Conservation (phyloP, 306 rosid genomes). For the Argentina anserina region DNA sequence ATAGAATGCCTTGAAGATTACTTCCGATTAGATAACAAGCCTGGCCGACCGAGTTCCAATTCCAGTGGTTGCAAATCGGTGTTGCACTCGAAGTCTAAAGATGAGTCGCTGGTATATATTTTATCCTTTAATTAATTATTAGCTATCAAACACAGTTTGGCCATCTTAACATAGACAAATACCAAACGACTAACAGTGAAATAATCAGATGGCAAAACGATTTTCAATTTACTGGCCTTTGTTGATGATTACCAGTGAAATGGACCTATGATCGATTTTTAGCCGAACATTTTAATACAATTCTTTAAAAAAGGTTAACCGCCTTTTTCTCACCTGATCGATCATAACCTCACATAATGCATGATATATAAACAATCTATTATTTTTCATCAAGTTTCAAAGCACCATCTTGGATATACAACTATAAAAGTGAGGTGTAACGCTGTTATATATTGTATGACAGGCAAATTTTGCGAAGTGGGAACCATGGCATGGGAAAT, state of each 20-base stretch:
- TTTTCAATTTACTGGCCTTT: neutral
- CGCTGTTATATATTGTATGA: neutral
- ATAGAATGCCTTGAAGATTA: conserved; percentile 62
- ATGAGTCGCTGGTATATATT: conserved; percentile 59
- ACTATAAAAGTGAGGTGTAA: neutral
- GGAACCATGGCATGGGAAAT: conserved; percentile 99
- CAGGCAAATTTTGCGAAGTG: conserved; percentile 90
- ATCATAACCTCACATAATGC: neutral
- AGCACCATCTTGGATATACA: neutral
- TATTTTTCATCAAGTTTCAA: neutral
- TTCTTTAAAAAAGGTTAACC: neutral
- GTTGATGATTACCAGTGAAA: neutral
- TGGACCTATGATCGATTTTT: neutral
- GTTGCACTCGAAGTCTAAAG: conserved; percentile 67
- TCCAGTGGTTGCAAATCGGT: conserved; percentile 51
- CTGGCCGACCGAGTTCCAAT: neutral
- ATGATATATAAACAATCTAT: neutral
- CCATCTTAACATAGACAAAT: neutral
- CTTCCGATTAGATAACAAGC: conserved; percentile 32
- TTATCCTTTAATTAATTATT: neutral
- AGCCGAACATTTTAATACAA: neutral
- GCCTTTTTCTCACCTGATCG: neutral
- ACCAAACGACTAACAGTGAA: neutral
- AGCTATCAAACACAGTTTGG: neutral
- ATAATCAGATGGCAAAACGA: neutral